These are phyloP conservation scores for Prunus kanzakura DNA, from an alignment of 306 rosid species.

Conservation along the genomic window DNA sequence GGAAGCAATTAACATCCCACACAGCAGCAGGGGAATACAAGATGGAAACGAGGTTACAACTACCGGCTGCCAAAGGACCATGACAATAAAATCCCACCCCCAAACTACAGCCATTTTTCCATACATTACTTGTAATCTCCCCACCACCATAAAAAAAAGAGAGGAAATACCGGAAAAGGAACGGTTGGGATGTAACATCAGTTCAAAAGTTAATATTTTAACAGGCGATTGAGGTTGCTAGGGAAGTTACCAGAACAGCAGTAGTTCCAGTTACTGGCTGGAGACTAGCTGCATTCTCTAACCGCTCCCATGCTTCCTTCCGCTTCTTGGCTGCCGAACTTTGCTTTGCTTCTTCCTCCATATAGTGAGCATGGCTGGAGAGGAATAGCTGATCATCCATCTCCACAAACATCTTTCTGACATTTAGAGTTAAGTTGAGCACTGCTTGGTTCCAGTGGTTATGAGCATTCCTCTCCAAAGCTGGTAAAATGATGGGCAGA, in stretches of 20 bases:
- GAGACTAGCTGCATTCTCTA: slow-evolving; percentile 69
- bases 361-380: slow-evolving; percentile 48
- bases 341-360: slow-evolving; percentile 63
- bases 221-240: slow-evolving; percentile 41
- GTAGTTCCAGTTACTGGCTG: slow-evolving; percentile 75
- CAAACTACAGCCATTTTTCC: slow-evolving; percentile 43
- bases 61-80: slow-evolving; percentile 40
- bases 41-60: slow-evolving; percentile 41
- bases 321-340: slow-evolving; percentile 47
- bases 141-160: slow-evolving; percentile 18
- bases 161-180: slow-evolving; percentile 26
- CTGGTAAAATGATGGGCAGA: slow-evolving; percentile 76
- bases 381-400: slow-evolving; percentile 82
- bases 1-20: slow-evolving; percentile 27
- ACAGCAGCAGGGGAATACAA: slow-evolving; percentile 18
- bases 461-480: slow-evolving; percentile 70
- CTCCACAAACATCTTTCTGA: slow-evolving; percentile 83
- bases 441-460: slow-evolving; percentile 95
- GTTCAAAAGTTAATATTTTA: slow-evolving; percentile 23
- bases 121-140: slow-evolving; percentile 37
- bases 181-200: slow-evolving; percentile 8
- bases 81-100: slow-evolving; percentile 25
- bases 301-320: slow-evolving; percentile 72
- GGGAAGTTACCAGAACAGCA: slow-evolving; percentile 75
- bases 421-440: slow-evolving; percentile 66